Percentiles rank a stretch among this genome's conserved stretches.
Conservation (phyloP, 2,329 filamentous ascomycete genomes). For the Penicillium sp. region DNA sequence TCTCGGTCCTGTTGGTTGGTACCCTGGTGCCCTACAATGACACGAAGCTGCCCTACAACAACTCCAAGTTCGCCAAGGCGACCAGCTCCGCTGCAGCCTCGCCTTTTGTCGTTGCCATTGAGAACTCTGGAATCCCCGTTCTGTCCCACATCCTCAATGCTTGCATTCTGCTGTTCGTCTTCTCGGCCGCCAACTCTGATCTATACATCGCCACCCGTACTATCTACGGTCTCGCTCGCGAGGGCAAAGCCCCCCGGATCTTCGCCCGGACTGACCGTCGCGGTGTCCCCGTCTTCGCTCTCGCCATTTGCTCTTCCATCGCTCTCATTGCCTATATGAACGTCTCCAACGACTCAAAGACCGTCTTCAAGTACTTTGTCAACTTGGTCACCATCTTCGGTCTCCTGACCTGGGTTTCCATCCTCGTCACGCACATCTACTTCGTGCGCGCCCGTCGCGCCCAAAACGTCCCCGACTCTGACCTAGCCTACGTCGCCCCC, state of each 20-base stretch:
- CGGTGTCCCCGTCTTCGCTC: slow-evolving; percentile 70
- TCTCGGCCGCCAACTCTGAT: slow-evolving; percentile 77
- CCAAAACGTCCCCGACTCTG: slow-evolving; percentile 60
- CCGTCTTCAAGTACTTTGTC: slow-evolving; percentile 67
- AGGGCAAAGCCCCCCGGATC: slow-evolving; percentile 72
- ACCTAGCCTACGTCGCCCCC: slow-evolving; percentile 68
- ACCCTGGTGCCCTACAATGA: slow-evolving; percentile 77
- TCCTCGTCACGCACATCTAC: slow-evolving; percentile 68
- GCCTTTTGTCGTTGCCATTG: slow-evolving; percentile 76
- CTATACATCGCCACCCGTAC: slow-evolving; percentile 75
- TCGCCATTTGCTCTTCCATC: slow-evolving; percentile 64
- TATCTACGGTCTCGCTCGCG: slow-evolving; percentile 71
- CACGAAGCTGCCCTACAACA: slow-evolving; percentile 67
- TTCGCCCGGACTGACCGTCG: slow-evolving; percentile 71
- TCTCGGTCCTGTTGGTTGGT: slow-evolving; percentile 73
- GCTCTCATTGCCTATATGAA: slow-evolving; percentile 71
- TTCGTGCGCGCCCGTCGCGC: slow-evolving; percentile 66
- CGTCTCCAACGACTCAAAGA: slow-evolving; percentile 59
- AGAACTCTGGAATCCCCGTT: slow-evolving; percentile 62
- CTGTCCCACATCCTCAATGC: slow-evolving; percentile 73
- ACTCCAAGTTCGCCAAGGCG: slow-evolving; percentile 56
- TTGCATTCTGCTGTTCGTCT: slow-evolving; percentile 75
- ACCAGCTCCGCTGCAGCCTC: slow-evolving; percentile 63
- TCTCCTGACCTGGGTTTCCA: slow-evolving; percentile 68
- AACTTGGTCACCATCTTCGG: slow-evolving; percentile 70